Conservation (phyloP, 2,329 filamentous ascomycete genomes). For the Apiospora kogelbergensis region DNA sequence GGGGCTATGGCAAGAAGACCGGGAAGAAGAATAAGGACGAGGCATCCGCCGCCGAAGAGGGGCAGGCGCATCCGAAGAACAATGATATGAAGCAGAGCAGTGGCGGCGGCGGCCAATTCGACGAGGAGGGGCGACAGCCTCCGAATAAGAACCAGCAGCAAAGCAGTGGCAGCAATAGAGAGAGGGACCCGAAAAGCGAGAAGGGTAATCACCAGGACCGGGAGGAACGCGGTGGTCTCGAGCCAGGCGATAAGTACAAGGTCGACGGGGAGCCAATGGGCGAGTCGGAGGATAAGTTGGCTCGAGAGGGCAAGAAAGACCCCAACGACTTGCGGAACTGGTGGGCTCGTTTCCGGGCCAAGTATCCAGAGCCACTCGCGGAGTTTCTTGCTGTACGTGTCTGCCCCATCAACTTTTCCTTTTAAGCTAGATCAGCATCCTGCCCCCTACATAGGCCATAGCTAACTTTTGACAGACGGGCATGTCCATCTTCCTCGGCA, state of each 20-base stretch:
- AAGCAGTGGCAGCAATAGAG: conserved; percentile 19
- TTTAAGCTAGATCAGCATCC: background rate
- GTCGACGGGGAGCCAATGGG: conserved; percentile 27
- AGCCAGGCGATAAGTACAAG: conserved; percentile 17
- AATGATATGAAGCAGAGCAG: conserved; percentile 18
- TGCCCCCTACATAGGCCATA: no score
- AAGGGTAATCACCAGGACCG: conserved; percentile 17
- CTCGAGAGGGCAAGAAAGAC: conserved; percentile 20
- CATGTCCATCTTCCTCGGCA: conserved; percentile 26
- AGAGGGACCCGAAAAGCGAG: conserved; percentile 2
- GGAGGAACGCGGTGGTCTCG: conserved; percentile 10
- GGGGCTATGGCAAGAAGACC: conserved; percentile 10
- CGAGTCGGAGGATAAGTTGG: conserved; percentile 20
- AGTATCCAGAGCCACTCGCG: conserved; percentile 28
- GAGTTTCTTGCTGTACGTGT: conserved; percentile 27
- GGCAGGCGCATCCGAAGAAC: conserved; percentile 6
- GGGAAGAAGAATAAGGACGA: conserved; percentile 8
- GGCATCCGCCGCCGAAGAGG: conserved; percentile 8
- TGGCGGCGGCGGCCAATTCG: conserved; percentile 16
- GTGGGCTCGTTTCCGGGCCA: conserved; percentile 29
- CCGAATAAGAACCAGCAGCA: conserved; percentile 16
- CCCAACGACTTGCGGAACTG: conserved; percentile 26
- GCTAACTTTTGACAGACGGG: conserved; percentile 19
- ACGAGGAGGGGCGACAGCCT: conserved; percentile 11
- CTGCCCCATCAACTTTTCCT: background rate